Percentiles rank a stretch among this genome's conserved stretches.
phyloP scores from a whole-genome alignment of 1,139 yeast genomes.

The Taphrina deformans region DNA sequence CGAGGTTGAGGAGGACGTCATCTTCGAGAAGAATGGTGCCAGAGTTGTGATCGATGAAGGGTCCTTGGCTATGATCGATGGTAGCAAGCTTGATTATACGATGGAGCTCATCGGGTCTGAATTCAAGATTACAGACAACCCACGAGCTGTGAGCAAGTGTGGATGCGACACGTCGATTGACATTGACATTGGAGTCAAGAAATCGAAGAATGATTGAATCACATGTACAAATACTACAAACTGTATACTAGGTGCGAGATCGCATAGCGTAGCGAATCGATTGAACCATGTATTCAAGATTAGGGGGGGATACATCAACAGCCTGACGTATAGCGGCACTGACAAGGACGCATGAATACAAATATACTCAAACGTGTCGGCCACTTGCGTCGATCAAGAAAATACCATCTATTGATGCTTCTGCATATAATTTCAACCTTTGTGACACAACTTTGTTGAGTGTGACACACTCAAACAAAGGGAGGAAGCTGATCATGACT shows the following conservation, averaged over 20 bases:
- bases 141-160: slow-evolving; percentile 86
- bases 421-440: no score
- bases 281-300: neutral
- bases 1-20: slow-evolving; percentile 46
- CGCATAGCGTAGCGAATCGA: neutral
- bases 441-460: no score
- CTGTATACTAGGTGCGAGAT: neutral
- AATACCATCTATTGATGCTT: no score
- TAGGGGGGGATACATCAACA: no score
- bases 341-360: no score
- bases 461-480: no score
- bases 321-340: no score
- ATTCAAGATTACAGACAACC: slow-evolving; percentile 87
- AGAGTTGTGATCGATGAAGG: slow-evolving; percentile 74
- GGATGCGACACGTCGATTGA: slow-evolving; percentile 50
- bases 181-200: slow-evolving; percentile 27
- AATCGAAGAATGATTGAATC: slow-evolving; percentile 1
- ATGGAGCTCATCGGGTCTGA: slow-evolving; percentile 93
- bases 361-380: no score
- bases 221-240: no score
- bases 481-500: no score
- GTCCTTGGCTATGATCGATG: slow-evolving; percentile 77
- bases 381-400: no score
- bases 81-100: slow-evolving; percentile 82
- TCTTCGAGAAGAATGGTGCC: slow-evolving; percentile 71